Evolutionary conservation across 306 rosid species (phyloP).

Genomic region (Leucaena leucocephala): DNA sequence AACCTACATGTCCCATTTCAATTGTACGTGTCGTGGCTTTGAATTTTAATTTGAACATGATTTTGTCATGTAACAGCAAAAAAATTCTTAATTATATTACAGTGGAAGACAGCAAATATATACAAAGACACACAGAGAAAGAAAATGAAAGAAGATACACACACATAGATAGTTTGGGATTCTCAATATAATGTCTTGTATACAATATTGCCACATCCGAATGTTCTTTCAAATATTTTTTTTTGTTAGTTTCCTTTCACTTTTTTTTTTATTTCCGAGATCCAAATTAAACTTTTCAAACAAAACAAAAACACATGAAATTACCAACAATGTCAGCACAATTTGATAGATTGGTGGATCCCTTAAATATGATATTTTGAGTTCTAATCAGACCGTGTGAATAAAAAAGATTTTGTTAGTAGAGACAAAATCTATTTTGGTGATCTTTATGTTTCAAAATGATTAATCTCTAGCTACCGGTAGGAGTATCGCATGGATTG

Average conservation of each 20-base stretch:
- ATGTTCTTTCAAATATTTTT: constrained; percentile 8
- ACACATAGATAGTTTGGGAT: constrained; percentile 39
- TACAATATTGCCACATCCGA: constrained; percentile 44
- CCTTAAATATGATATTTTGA: too few relatives aligned
- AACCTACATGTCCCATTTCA: not conserved
- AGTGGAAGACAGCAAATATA: constrained; percentile 51
- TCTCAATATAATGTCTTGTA: constrained; percentile 39
- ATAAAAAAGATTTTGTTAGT: too few relatives aligned
- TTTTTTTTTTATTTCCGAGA: not conserved
- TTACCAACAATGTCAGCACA: too few relatives aligned
- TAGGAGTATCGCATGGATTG: too few relatives aligned
- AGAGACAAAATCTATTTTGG: too few relatives aligned
- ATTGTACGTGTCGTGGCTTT: constrained; percentile 26
- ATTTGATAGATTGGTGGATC: too few relatives aligned
- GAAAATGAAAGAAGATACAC: constrained; percentile 49
- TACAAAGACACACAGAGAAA: constrained; percentile 43
- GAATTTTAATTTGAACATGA: constrained; percentile 40
- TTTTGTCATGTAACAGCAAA: constrained; percentile 9
- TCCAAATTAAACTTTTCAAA: constrained; percentile 13
- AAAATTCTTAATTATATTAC: constrained; percentile 7
- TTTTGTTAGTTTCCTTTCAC: not conserved
- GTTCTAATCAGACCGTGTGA: too few relatives aligned
- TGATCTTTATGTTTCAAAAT: too few relatives aligned
- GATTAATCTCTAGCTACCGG: too few relatives aligned
- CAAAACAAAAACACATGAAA: not conserved